Base-by-base conservation (phyloP, 345 rosid genomes). In the Citrus cavaleriei region DNA sequence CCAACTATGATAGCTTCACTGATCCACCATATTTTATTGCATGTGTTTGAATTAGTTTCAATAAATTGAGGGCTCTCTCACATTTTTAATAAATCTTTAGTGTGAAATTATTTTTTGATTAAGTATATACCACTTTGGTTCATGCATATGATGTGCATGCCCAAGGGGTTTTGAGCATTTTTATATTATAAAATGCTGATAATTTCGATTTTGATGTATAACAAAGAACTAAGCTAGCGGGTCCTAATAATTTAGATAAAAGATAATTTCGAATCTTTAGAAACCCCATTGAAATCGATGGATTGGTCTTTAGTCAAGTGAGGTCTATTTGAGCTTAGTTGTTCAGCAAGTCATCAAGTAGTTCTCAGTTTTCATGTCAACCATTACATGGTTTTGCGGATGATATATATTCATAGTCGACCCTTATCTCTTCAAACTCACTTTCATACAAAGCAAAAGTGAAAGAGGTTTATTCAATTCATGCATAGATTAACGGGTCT, bases 361-460 rank as follows among this genome's bases (percentile, higher is more conserved):
- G 67, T 21, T 58, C 67, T 34, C 62, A 28, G 30, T 35, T 68
- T 59, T 55, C 35, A 63, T 64, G 72, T 32, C 81, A 67, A 80
- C 85, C 86, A 49, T 81, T 61, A 62, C 34, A 46, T 76, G n/a
- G 73, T 80, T 87, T 75, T 79, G 89, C 81, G 94, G 96, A 81
- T 76, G 87, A 59, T 68, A 10, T 12, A 2, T 42, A 42, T 10
- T 42, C 51, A 12, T 12, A 85, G 68, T 73, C 71, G 61, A 67
- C 72, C 94, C 94, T 89, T 83, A 87, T 88, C 95, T 27, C 79
- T 81, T 85, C 68, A 68, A 61, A 76, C 62, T 70, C 25, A 58
- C 61, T 75, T 37, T 24, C 16, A 30, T 49, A 72, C 4, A 24
- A 25, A 60, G 49, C 25, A 73, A 73, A 55, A 32, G 49, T 12